Base-by-base conservation (phyloP, 1,284 basidiomycete genomes). In the Moesziomyces sp. region DNA sequence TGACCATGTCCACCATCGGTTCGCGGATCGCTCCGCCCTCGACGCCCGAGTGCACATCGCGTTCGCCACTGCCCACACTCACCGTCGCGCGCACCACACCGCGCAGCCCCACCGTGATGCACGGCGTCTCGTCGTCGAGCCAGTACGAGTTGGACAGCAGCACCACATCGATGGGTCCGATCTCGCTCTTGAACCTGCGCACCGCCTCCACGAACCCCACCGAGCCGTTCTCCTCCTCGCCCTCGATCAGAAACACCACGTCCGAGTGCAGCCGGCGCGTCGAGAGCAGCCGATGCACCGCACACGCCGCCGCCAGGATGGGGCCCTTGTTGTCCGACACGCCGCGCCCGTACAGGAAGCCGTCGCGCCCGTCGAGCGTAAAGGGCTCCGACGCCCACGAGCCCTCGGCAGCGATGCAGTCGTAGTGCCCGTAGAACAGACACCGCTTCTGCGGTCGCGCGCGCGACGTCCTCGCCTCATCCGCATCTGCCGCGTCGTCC, bases 171-270 rank as follows among this genome's bases (percentile, higher is more conserved):
- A 82, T 75, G 7, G 38, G 28, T 23, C 81, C 81, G 14, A 82
- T 69, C 23, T 76, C 63, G n/a, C 53, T 50, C 38, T 93, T 93
- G 84, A 94, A 87, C 61, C 87, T 88, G 55, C 87, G 83, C 9
- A 98, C 91, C 0, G 91, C 89, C 26, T 91, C 89, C 46, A 87
- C 88, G 78, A 99, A 96, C 0, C 94, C 94, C 1, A 87, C 85
- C 79, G 93, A 95, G 5, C 96, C 96, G 21, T 90, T 90, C 84
- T 99, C 97, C 83, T 97, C 97, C 83, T 98, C 95, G 0, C 96
- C 96, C 85, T 99, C 96, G 38, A 98, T 90, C 51, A 98, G 85
- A 84, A 98, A 91, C 3, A 97, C 90, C 0, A 99, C 84, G 79
- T 99, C 96, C 1, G 94, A 88, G 34, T 90, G 91, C 1, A 99